A percentile compares a stretch with the other conserved stretches of the same genome.
phyloP scores from a whole-genome alignment of 805 yeast species.

The Ogataea polymorpha region DNA sequence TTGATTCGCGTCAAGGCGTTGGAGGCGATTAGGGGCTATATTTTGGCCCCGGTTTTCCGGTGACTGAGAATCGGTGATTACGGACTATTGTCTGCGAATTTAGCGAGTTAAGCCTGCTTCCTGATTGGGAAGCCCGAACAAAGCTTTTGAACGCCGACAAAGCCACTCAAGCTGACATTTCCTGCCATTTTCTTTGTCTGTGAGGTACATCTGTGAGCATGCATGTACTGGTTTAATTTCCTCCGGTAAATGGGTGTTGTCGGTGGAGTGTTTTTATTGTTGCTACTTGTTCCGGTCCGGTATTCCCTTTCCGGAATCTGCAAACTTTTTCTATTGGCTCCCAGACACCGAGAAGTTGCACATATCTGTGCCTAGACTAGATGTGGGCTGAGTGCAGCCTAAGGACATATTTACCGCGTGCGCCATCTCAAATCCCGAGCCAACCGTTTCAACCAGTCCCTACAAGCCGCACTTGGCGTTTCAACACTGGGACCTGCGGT shows the following conservation, averaged over 20 bases:
- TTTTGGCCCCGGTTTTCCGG: background rate
- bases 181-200: background rate
- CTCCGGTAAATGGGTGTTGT: no score
- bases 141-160: background rate
- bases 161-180: background rate
- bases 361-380: background rate
- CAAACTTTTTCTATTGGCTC: background rate
- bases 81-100: background rate
- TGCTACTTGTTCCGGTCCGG: no score
- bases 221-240: no score
- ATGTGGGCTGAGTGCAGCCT: background rate
- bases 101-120: background rate
- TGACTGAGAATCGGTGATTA: background rate
- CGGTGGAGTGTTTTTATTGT: no score
- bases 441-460: background rate
- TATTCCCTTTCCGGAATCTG: no score
- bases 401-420: background rate
- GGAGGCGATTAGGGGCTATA: no score
- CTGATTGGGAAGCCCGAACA: conserved; percentile 2
- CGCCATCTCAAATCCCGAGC: background rate
- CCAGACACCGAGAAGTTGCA: background rate
- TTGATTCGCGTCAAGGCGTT: no score
- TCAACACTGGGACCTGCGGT: no score
- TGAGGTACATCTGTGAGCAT: background rate
- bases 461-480: no score